A percentile compares a stretch with the other conserved stretches of the same genome.
Evolutionary conservation across 208 protist genomes (phyloP).

Genomic region (Entamoeba invadens): DNA sequence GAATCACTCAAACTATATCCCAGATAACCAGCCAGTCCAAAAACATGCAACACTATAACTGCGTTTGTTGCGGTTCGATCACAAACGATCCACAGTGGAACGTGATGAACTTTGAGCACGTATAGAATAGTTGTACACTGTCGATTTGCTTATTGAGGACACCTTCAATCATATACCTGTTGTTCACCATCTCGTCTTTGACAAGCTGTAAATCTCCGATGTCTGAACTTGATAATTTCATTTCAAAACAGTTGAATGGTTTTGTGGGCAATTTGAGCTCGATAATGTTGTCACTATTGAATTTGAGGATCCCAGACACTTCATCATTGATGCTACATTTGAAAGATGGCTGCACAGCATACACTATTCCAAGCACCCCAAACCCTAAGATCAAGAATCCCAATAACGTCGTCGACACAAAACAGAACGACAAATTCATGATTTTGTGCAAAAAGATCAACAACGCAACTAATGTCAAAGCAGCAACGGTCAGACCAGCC

Average conservation of each 20-base stretch:
- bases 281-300: neutral
- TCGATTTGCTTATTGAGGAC: neutral
- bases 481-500: neutral
- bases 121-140: neutral
- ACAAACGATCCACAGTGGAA: neutral
- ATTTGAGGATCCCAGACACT: neutral
- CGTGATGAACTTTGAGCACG: neutral
- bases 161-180: neutral
- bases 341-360: neutral
- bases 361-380: neutral
- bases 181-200: neutral
- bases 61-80: too few species aligned
- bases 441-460: neutral
- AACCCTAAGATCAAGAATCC: neutral
- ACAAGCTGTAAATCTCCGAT: neutral
- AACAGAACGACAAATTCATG: neutral
- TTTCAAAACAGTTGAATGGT: neutral
- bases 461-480: neutral
- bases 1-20: too few species aligned
- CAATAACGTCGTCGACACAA: neutral
- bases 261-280: neutral
- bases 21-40: too few species aligned
- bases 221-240: neutral
- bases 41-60: too few species aligned
- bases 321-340: neutral